Evolutionary conservation across 2,329 filamentous ascomycete species (phyloP), one percentile per base, ranked within the genome.

Genomic region (Pseudogymnoascus sp.): DNA sequence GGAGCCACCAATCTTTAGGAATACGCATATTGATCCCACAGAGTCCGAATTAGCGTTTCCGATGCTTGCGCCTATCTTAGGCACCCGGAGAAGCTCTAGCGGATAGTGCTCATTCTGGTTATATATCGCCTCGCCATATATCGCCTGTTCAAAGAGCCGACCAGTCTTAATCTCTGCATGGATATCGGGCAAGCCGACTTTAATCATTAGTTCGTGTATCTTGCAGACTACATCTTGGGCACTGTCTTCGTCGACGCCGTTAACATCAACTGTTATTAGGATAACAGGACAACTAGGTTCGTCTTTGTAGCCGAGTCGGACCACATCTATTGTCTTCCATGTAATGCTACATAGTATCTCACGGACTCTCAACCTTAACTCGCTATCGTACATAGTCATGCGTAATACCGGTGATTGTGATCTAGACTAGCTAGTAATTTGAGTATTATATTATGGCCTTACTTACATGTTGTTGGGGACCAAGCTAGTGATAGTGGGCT

Each of bases 1-100:
- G 1, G 10, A 12, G 10, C 11, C 40, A 1, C 23, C 16, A 11
- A 44, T 23, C 16, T 44, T 44, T 6, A 44, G 4, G 2, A 14
- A 44, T 3, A 44, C 3, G 5, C 18, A 44, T 1, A 44, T 4
- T 23, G 40, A 44, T 23, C 40, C 40, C 11, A 11, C 18, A 1
- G 2, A 14, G 3, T 1, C 5, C 11, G 2, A 44, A 12, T 12
- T 3, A 0, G 18, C 10, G 3, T 2, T 14, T 0, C 18, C 2
- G 5, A 44, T 21, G 10, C 40, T 14, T 1, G 10, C 10, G 1
- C 42, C 42, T 1, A 46, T 4, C 18, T 23, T 46, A 3, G 42
- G 42, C 2, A 23, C 42, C 2, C 18, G 42, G 2, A 14, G 0
- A 23, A 23, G 18, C 4, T 46, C 11, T 7, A 46, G 5, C 2